phyloP scores from a whole-genome alignment of 441 rosid genomes.

The Jatropha podagrica region DNA sequence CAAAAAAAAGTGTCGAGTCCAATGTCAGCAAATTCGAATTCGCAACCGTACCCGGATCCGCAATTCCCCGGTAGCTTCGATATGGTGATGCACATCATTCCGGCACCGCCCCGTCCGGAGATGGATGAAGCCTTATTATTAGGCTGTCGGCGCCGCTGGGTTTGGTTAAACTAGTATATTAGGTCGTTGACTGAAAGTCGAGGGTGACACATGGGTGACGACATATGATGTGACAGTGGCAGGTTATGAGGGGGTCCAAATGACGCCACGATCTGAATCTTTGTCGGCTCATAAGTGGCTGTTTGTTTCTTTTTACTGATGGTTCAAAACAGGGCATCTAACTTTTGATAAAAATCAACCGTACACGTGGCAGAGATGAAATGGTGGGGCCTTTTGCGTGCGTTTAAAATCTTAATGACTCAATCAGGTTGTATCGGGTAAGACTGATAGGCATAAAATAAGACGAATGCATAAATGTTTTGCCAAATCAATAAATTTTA shows the following conservation, averaged over 20 bases:
- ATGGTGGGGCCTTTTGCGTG: no score
- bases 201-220: conserved; percentile 26
- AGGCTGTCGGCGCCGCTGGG: conserved; percentile 29
- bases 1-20: not conserved
- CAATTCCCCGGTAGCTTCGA: no score
- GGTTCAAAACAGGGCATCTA: no score
- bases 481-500: no score
- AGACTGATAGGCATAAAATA: no score
- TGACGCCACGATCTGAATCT: conserved; percentile 37
- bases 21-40: conserved; percentile 11
- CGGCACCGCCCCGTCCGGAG: not conserved
- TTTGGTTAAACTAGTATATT: not conserved
- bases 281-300: conserved; percentile 26
- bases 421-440: no score
- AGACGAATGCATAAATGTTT: no score
- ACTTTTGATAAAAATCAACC: no score
- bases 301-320: not conserved
- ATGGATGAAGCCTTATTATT: no score
- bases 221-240: not conserved
- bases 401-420: no score
- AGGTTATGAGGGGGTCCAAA: conserved; percentile 11
- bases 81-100: not conserved
- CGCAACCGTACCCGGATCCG: not conserved
- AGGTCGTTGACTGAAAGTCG: conserved; percentile 14
- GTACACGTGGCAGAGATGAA: no score